Evolutionary conservation across 2,329 filamentous ascomycete species (phyloP), one percentile per base, ranked within the genome.

Genomic region (Xylaria arbuscula): DNA sequence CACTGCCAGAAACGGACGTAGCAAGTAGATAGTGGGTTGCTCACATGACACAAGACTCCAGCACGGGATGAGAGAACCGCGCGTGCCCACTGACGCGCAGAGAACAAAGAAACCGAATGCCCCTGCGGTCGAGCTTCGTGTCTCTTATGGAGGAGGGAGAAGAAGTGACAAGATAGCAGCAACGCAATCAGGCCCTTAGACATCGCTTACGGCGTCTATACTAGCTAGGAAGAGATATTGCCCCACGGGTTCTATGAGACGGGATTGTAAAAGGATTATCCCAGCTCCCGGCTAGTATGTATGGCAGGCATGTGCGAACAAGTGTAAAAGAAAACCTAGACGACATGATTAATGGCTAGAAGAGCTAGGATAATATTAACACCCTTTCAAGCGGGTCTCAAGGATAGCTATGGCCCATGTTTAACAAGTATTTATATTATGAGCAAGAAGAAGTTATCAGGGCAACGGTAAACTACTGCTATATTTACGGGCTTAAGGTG

Each of bases 401-500:
- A 50, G 70, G 73, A 61, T 55, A 66, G 72, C 34, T 67, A 64
- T 72, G 69, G 36, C 64, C 72, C 73, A 74, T 69, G 64, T 67
- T 74, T 66, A 51, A 54, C 59, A 64, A 60, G 32, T 24, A 15
- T 6, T 17, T 65, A 71, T 66, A 10, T 61, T 66, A 72, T 69
- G 57, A 67, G 73, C 60, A 69, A 68, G 71, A 72, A 15, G 47
- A 62, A 70, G 71, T 77, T 77, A 78, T 79, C 76, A 80, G 75
- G 76, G 72, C 73, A 71, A 71, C 73, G 76, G 76, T 17, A 72
- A 69, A 68, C 74, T 68, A 64, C 72, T 73, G 63, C 58, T 64
- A 77, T 80, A 66, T 70, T 72, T 72, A 81, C 78, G 68, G 72
- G 71, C 75, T 77, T 69, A 74, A 75, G 69, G 76, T 78, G 76